Conservation (phyloP, 345 rosid species). For the Angophora floribunda region DNA sequence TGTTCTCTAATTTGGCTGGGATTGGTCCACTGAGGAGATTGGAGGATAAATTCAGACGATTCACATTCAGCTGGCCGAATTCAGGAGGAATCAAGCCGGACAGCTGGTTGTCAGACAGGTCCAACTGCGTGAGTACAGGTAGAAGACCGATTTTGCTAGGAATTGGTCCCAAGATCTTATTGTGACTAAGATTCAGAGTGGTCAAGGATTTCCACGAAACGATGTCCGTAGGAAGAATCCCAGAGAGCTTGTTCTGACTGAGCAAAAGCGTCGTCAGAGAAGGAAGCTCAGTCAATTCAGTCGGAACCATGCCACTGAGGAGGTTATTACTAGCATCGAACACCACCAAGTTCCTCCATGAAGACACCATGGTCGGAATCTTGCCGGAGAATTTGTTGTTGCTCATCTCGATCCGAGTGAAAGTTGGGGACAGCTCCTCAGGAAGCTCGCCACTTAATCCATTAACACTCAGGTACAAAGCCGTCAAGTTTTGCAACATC, state of each 20-base stretch:
- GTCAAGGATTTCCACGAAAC: constrained; percentile 30
- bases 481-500: constrained; percentile 13
- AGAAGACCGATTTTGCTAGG: constrained; percentile 23
- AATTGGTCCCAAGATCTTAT: constrained; percentile 38
- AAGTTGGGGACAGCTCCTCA: constrained; percentile 9
- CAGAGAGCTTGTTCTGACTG: constrained; percentile 35
- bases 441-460: constrained; percentile 46
- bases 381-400: constrained; percentile 41
- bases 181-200: constrained; percentile 30
- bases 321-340: constrained; percentile 46
- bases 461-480: constrained; percentile 15
- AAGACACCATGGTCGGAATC: constrained; percentile 17
- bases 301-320: constrained; percentile 30
- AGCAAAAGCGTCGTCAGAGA: constrained; percentile 19
- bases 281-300: constrained; percentile 31
- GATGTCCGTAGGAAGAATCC: constrained; percentile 31
- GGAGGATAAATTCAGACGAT: constrained; percentile 40
- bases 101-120: constrained; percentile 40
- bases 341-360: constrained; percentile 21
- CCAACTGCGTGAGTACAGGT: constrained; percentile 18
- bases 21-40: constrained; percentile 38
- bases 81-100: constrained; percentile 40
- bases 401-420: constrained; percentile 20
- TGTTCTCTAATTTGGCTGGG: constrained; percentile 24
- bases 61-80: constrained; percentile 11